Evolutionary conservation across 176 grass and related monocot species (phyloP).

Genomic region (Juncus effusus): DNA sequence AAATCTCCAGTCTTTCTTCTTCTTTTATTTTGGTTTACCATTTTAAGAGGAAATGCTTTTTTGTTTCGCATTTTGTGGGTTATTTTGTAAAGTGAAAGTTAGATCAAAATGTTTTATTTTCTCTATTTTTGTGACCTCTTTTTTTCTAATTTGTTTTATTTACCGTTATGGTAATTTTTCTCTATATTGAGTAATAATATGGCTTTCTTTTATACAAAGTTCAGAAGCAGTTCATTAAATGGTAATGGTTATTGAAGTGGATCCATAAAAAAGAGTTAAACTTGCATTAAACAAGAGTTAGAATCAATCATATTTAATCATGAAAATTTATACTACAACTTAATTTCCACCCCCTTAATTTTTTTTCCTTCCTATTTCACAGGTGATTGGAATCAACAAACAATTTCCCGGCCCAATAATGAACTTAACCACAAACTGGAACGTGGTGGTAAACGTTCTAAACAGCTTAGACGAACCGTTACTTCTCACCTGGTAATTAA

Average conservation of each 20-base stretch:
- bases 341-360: not conserved
- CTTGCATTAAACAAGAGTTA: too few species aligned
- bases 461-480: constrained; percentile 93
- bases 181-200: too few species aligned
- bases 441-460: constrained; percentile 68
- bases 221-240: too few species aligned
- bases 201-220: too few species aligned
- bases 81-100: not conserved
- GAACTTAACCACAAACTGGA: constrained; percentile 79
- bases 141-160: not conserved
- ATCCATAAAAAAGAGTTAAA: too few species aligned
- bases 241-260: too few species aligned
- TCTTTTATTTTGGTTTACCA: not conserved
- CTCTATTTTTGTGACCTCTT: not conserved
- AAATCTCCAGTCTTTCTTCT: too few species aligned
- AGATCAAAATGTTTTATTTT: constrained; percentile 1
- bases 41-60: constrained; percentile 2
- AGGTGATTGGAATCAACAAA: constrained; percentile 78
- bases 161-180: too few species aligned
- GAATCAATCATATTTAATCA: too few species aligned
- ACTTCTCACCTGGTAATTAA: constrained; percentile 61
- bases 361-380: constrained; percentile 10
- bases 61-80: not conserved
- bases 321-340: not conserved
- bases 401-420: constrained; percentile 69